Conservation (phyloP, 805 yeast genomes). For the Debaryomyces prosopidis region DNA sequence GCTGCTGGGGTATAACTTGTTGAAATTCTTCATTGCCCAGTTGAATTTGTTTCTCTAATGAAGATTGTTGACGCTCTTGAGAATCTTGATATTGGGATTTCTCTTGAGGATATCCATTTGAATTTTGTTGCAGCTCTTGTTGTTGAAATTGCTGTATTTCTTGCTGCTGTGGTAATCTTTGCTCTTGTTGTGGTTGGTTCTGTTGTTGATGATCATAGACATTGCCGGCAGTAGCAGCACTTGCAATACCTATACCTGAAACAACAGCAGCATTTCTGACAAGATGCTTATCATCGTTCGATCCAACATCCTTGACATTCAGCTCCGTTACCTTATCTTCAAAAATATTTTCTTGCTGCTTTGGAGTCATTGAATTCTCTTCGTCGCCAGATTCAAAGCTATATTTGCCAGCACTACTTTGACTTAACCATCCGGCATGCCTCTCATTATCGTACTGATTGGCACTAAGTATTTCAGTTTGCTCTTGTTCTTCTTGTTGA, state of each 20-base stretch:
- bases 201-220: slow-evolving; percentile 10
- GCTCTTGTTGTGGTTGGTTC: slow-evolving; percentile 13
- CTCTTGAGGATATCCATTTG: slow-evolving; percentile 5
- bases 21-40: not conserved
- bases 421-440: slow-evolving; percentile 16
- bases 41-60: slow-evolving; percentile 1
- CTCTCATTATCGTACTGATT: slow-evolving; percentile 4
- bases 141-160: not conserved
- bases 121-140: not conserved
- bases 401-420: slow-evolving; percentile 24
- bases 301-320: slow-evolving; percentile 3
- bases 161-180: slow-evolving; percentile 4
- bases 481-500: not conserved
- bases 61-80: slow-evolving; percentile 6
- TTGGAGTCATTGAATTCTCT: slow-evolving; percentile 31
- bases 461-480: not conserved
- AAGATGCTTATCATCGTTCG: not conserved
- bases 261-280: slow-evolving; percentile 4
- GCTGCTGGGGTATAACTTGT: not conserved
- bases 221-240: slow-evolving; percentile 8
- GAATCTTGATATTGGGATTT: slow-evolving; percentile 13
- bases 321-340: slow-evolving; percentile 15
- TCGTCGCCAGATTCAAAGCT: slow-evolving; percentile 46
- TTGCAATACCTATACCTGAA: slow-evolving; percentile 15
- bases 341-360: slow-evolving; percentile 12